Evolutionary conservation across 2,329 filamentous ascomycete species (phyloP).

Genomic region (Esteya vermicola): DNA sequence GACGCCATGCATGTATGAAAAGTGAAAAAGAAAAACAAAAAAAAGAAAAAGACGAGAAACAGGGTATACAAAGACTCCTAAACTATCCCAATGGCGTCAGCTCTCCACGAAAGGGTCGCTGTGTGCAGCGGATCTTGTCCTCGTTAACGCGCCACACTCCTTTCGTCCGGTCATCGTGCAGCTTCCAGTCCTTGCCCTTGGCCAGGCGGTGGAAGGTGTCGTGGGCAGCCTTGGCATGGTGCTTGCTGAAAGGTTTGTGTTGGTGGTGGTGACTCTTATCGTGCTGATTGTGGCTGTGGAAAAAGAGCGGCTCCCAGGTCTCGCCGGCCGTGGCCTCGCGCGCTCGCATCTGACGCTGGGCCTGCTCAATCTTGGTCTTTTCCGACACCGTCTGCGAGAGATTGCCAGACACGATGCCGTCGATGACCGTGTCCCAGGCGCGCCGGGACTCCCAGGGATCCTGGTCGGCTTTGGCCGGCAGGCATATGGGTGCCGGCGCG

Average conservation of each 20-base stretch:
- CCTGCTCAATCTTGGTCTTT: constrained; percentile 71
- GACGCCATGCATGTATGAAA: background rate
- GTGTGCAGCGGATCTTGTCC: constrained; percentile 9
- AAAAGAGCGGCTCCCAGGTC: constrained; percentile 26
- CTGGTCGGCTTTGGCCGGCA: constrained; percentile 48
- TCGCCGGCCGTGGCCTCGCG: constrained; percentile 41
- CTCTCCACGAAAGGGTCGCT: constrained; percentile 19
- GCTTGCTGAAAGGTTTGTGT: constrained; percentile 4
- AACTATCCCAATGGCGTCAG: constrained; percentile 15
- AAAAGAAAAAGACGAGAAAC: too few species aligned
- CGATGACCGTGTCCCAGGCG: constrained; percentile 67
- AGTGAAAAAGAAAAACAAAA: too few species aligned
- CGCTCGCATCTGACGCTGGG: constrained; percentile 61
- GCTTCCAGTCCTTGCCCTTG: constrained; percentile 15
- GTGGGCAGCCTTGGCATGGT: constrained; percentile 10
- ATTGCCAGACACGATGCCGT: constrained; percentile 57
- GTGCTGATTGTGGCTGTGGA: constrained; percentile 11
- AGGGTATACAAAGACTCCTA: background rate
- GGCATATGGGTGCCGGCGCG: constrained; percentile 18
- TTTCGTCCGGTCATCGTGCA: constrained; percentile 21
- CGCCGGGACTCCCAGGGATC: constrained; percentile 67
- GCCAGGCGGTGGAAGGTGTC: constrained; percentile 18
- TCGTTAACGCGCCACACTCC: constrained; percentile 23
- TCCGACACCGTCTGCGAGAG: constrained; percentile 56
- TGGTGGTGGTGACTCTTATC: constrained; percentile 4